phyloP scores from a whole-genome alignment of 768 basidiomycete species.

The Collybiopsis luxurians region DNA sequence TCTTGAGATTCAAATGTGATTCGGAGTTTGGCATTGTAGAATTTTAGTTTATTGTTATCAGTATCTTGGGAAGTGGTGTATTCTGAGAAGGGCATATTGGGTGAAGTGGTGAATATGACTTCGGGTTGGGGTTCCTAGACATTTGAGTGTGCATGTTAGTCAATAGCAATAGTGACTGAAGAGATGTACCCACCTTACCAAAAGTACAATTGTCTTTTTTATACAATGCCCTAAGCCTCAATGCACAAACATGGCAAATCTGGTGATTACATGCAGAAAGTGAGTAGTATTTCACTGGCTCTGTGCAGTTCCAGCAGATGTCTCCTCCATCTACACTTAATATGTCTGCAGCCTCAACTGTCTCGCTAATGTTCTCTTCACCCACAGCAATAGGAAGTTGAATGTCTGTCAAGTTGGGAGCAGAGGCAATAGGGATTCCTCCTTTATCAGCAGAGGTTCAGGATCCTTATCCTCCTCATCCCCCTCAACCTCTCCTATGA shows the following conservation, averaged over 20 bases:
- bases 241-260: constrained; percentile 92
- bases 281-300: constrained; percentile 87
- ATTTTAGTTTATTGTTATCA: constrained; percentile 14
- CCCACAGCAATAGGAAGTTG: no score
- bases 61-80: constrained; percentile 47
- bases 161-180: neutral
- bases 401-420: no score
- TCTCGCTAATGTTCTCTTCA: no score
- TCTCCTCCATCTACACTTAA: constrained; percentile 13
- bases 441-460: no score
- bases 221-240: constrained; percentile 87
- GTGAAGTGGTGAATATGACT: constrained; percentile 70
- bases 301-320: constrained; percentile 93
- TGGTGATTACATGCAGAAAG: constrained; percentile 90
- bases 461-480: no score
- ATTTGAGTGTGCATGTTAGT: neutral
- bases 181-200: constrained; percentile 72
- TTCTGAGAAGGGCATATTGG: constrained; percentile 57
- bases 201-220: constrained; percentile 94
- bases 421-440: no score
- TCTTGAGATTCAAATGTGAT: constrained; percentile 88
- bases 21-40: constrained; percentile 69
- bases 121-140: constrained; percentile 72
- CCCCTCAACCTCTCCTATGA: no score
- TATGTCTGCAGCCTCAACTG: no score